These are phyloP conservation scores for Pichia paraexigua DNA, from an alignment of 805 yeast genomes.

Conservation along the genomic window DNA sequence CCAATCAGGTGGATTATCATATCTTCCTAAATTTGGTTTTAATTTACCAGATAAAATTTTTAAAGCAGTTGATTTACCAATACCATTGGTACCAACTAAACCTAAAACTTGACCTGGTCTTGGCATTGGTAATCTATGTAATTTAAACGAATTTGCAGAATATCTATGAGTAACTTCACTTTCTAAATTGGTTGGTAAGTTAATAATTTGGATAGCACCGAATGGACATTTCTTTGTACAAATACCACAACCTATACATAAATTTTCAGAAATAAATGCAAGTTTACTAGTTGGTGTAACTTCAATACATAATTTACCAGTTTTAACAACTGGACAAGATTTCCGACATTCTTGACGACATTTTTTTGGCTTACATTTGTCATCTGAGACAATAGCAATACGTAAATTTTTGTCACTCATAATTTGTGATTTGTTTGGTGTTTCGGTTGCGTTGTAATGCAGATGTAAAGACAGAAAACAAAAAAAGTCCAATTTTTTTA, in stretches of 20 bases:
- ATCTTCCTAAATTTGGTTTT: constrained; percentile 92
- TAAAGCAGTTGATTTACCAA: constrained; percentile 95
- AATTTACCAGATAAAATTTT: constrained; percentile 96
- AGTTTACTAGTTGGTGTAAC: constrained; percentile 85
- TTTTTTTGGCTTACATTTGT: constrained; percentile 95
- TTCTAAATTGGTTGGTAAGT: constrained; percentile 92
- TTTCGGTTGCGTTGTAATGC: background rate
- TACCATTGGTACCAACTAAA: constrained; percentile 98
- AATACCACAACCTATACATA: constrained; percentile 99
- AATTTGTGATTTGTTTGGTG: background rate
- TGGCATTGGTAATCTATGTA: constrained; percentile 95
- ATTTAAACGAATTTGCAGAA: constrained; percentile 94
- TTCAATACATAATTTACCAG: constrained; percentile 96
- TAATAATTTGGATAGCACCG: constrained; percentile 93
- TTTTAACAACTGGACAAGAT: constrained; percentile 95
- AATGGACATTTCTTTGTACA: constrained; percentile 98
- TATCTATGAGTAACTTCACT: constrained; percentile 92
- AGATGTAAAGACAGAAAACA: background rate
- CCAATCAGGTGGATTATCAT: constrained; percentile 97
- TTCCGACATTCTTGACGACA: constrained; percentile 98
- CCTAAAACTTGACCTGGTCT: constrained; percentile 99
- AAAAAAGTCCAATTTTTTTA: background rate
- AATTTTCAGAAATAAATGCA: constrained; percentile 86
- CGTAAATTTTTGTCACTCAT: constrained; percentile 47
- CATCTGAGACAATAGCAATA: constrained; percentile 92